Evolutionary conservation across 495 filamentous ascomycete species (phyloP).

Genomic region (Parathielavia hyrcaniae): DNA sequence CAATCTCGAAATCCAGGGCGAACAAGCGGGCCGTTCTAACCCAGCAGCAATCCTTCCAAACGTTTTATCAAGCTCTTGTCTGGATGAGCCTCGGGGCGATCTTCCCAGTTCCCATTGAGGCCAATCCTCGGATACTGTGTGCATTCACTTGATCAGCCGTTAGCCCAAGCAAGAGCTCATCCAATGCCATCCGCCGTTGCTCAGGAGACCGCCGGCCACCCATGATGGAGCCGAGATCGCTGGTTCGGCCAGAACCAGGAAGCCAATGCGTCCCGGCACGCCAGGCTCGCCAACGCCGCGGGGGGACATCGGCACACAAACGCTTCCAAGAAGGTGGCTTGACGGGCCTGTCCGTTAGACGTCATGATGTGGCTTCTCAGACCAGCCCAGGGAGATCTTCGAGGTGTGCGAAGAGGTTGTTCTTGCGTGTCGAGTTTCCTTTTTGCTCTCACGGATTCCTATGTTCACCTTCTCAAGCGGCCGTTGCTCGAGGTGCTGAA

Average conservation of each 20-base stretch:
- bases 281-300: no score
- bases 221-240: no score
- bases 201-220: constrained; percentile 5
- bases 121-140: neutral
- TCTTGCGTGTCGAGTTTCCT: no score
- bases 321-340: neutral
- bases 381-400: no score
- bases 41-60: no score
- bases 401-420: no score
- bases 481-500: neutral
- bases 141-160: neutral
- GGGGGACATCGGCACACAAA: neutral
- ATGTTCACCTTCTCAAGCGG: neutral
- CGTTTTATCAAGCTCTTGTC: no score
- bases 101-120: neutral
- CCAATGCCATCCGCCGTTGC: constrained; percentile 1
- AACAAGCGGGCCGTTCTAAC: no score
- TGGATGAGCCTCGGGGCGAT: no score
- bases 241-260: no score
- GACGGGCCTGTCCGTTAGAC: neutral
- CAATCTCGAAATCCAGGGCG: neutral
- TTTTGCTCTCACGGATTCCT: neutral
- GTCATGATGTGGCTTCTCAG: neutral
- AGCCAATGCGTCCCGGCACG: no score
- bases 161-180: neutral